Evolutionary conservation across 2,329 filamentous ascomycete genomes (phyloP), one percentile per base, ranked within the genome.

Genomic region (Escovopsis weberi): DNA sequence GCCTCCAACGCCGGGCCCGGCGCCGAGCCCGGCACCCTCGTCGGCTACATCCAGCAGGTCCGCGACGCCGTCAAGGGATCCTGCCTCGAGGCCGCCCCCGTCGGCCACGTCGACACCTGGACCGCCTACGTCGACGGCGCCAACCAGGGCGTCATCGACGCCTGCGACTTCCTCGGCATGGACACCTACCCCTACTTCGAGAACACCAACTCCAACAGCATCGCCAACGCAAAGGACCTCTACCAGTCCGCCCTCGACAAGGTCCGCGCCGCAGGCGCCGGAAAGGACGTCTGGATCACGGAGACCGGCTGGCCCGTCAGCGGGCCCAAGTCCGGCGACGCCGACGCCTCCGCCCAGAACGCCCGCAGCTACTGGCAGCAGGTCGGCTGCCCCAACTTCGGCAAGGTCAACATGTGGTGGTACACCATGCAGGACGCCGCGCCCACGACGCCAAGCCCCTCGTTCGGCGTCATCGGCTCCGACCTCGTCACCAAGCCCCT

Each of bases 21-120:
- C 49, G 67, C 72, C 35, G 61, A 70, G 39, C 81, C 85, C 5
- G 64, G 68, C 34, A 68, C 66, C 10, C 65, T 94, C 34, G 71
- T 77, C 53, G 60, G 64, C 45, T 91, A 87, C 64, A 85, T 94
- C 67, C 61, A 69, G 45, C 67, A 82, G 57, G 78, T 84, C 46
- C 76, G 78, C 48, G 60, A 67, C 26, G 68, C 74, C 47, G 74
- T 93, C 55, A 56, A 71, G 26, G 74, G 74, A 46, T 86, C 83
- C 12, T 56, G 64, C 39, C 65, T 83, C 23, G 64, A 70, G 33
- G 62, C 63, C 23, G 71, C 67, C 38, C 68, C 75, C 15, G 68
- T 94, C 46, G 86, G 86, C 41, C 87, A 94, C 62, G 86, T 94
- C 57, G 87, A 94, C 58, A 93, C 87, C 41, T 94, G 85, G 85